These are phyloP conservation scores for Hericium alpestre DNA, from an alignment of 768 basidiomycete species.

Conservation along the genomic window DNA sequence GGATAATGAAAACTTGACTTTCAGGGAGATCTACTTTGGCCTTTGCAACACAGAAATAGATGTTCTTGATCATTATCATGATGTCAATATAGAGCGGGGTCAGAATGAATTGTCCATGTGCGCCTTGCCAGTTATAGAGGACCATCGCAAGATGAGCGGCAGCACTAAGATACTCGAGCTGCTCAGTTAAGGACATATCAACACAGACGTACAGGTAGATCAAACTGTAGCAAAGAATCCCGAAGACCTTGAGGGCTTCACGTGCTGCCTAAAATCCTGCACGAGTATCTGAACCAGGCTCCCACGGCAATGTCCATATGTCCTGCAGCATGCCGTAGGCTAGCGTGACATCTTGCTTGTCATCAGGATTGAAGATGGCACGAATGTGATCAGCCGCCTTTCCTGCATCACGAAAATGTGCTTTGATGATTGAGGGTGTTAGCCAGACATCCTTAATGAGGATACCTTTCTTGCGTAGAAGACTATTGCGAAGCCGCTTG, in stretches of 20 bases:
- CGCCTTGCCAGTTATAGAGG: slow-evolving; percentile 1
- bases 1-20: slow-evolving; percentile 11
- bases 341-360: slow-evolving; percentile 1
- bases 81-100: slow-evolving; percentile 22
- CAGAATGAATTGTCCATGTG: slow-evolving; percentile 17
- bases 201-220: background rate
- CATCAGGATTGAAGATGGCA: background rate
- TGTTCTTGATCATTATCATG: slow-evolving; percentile 29
- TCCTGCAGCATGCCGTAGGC: background rate
- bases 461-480: background rate
- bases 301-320: background rate
- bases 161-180: background rate
- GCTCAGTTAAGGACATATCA: background rate
- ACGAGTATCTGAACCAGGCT: no score
- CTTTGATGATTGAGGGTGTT: background rate
- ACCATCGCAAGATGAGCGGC: slow-evolving; percentile 1
- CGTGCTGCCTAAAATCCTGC: no score
- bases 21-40: slow-evolving; percentile 10
- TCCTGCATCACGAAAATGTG: background rate
- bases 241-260: background rate
- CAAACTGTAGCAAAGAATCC: background rate
- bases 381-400: background rate
- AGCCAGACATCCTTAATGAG: background rate
- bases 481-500: background rate
- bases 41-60: slow-evolving; percentile 28